Percentiles rank a stretch among this genome's conserved stretches.
Evolutionary conservation across 441 rosid genomes (phyloP).

Genomic region (Theobroma grandiflorum): DNA sequence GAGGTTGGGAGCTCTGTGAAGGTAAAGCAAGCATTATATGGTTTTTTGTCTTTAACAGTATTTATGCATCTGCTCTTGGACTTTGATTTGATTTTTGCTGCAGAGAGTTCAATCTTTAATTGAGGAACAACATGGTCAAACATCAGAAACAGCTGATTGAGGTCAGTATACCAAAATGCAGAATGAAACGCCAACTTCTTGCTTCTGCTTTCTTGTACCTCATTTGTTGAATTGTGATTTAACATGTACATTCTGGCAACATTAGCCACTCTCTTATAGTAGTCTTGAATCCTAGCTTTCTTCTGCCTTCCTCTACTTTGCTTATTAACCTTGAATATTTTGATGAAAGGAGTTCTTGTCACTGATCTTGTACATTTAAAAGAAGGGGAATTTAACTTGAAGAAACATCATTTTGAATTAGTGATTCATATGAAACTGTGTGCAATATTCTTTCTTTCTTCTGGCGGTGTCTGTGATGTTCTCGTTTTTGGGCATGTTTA

Average conservation of each 20-base stretch:
- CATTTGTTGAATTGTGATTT: constrained; percentile 2
- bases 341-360: not conserved
- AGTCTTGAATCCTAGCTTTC: not conserved
- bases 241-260: not conserved
- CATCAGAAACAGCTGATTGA: constrained; percentile 43
- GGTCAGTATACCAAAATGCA: constrained; percentile 36
- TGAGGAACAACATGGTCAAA: constrained; percentile 54
- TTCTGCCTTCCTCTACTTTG: not conserved
- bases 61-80: constrained; percentile 19
- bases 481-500: not conserved
- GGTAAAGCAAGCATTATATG: constrained; percentile 40
- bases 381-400: not conserved
- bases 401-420: not conserved
- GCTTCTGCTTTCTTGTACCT: constrained; percentile 1
- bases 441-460: not conserved
- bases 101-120: constrained; percentile 76
- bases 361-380: not conserved
- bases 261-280: not conserved
- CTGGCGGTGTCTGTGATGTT: not conserved
- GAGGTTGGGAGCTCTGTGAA: constrained; percentile 74
- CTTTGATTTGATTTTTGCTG: constrained; percentile 21
- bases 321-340: not conserved
- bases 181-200: constrained; percentile 6
- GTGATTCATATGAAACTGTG: not conserved
- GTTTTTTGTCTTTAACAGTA: not conserved